A percentile compares a stretch with the other conserved stretches of the same genome.
Evolutionary conservation across 176 grass and related monocot genomes (phyloP).

Genomic region (Phragmites australis): DNA sequence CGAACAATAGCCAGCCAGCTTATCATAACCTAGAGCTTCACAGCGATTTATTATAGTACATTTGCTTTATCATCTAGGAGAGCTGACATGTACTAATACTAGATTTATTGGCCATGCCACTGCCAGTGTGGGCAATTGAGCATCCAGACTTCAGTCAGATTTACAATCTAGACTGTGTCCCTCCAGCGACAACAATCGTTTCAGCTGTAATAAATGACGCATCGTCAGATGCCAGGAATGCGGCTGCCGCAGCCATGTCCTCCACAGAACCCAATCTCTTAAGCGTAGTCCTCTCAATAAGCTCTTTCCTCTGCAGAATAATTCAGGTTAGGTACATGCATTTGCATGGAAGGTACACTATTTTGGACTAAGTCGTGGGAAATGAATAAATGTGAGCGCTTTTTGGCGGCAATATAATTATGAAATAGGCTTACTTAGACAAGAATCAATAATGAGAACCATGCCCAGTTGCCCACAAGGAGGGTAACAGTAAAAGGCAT

Average conservation of each 20-base stretch:
- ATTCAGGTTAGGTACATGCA: constrained; percentile 25
- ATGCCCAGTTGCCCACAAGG: background rate
- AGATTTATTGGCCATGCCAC: constrained; percentile 3
- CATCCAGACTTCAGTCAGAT: background rate
- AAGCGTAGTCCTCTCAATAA: constrained; percentile 53
- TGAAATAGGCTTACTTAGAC: background rate
- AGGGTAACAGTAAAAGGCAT: background rate
- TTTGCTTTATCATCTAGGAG: background rate
- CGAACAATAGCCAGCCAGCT: background rate
- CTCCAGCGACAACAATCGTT: constrained; percentile 88
- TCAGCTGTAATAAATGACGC: constrained; percentile 85
- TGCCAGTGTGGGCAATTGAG: background rate
- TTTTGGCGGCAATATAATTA: background rate
- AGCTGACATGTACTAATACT: background rate
- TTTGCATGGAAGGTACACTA: constrained; percentile 21
- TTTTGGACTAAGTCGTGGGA: background rate
- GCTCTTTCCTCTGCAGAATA: constrained; percentile 65
- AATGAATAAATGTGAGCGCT: background rate
- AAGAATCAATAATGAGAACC: background rate
- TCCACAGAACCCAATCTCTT: constrained; percentile 80
- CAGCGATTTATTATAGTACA: constrained; percentile 10
- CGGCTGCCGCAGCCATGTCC: constrained; percentile 74
- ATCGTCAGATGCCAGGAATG: constrained; percentile 87
- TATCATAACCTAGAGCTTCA: background rate
- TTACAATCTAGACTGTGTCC: constrained; percentile 72